Conservation (phyloP, 2,329 filamentous ascomycete genomes). For the Xylariaceae sp. region DNA sequence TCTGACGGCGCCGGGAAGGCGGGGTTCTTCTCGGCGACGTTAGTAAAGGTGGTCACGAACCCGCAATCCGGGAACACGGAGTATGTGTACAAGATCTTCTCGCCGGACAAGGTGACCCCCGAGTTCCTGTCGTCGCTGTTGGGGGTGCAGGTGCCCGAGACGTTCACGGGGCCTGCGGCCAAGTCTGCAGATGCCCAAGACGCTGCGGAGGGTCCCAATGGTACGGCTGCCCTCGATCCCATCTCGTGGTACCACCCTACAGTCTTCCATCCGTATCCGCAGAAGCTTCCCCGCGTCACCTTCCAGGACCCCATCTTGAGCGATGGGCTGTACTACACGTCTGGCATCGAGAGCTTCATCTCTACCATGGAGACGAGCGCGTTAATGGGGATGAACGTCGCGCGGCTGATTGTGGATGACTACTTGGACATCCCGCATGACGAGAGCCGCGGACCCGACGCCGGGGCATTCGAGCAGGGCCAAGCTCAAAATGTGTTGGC, state of each 20-base stretch:
- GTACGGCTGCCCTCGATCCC: conserved; percentile 42
- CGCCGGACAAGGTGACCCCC: conserved; percentile 54
- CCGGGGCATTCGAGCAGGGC: background rate
- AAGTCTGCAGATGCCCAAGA: background rate
- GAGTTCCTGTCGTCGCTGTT: conserved; percentile 58
- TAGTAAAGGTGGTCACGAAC: conserved; percentile 66
- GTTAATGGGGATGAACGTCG: conserved; percentile 86
- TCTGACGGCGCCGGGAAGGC: conserved; percentile 67
- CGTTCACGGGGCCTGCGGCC: conserved; percentile 33
- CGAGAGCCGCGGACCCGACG: background rate
- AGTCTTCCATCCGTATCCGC: conserved; percentile 83
- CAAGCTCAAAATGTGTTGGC: conserved; percentile 7
- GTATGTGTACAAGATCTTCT: conserved; percentile 69
- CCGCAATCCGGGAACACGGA: conserved; percentile 57
- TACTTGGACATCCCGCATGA: conserved; percentile 34
- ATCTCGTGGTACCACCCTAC: conserved; percentile 80
- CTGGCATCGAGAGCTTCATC: conserved; percentile 88
- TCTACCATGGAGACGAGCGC: conserved; percentile 97
- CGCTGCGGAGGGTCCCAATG: conserved; percentile 21
- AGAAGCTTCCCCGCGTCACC: conserved; percentile 78
- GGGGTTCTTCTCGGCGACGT: conserved; percentile 85
- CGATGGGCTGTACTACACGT: conserved; percentile 69
- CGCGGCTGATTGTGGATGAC: conserved; percentile 68
- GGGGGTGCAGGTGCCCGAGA: conserved; percentile 49
- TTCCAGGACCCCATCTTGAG: conserved; percentile 81